Evolutionary conservation across 2,329 filamentous ascomycete species (phyloP).

Genomic region (Fusarium robinianum): DNA sequence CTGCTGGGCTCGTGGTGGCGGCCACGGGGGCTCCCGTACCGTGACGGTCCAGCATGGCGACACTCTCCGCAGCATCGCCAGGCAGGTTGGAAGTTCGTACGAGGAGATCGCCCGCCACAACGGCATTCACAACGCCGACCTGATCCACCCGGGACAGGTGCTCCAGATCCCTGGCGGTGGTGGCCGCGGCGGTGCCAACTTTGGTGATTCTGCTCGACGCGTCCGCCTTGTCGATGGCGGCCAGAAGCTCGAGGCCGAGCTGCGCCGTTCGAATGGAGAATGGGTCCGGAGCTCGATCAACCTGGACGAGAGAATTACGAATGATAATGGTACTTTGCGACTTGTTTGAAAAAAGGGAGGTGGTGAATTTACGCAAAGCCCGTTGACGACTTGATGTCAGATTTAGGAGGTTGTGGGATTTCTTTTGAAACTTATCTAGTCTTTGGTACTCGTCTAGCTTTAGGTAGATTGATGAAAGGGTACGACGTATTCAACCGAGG

Average conservation of each 20-base stretch:
- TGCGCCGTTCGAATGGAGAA: slow-evolving; percentile 36
- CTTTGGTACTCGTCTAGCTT: too few relatives aligned
- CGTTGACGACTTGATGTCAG: too few relatives aligned
- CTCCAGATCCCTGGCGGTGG: slow-evolving; percentile 42
- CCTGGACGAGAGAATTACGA: slow-evolving; percentile 43
- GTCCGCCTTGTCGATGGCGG: slow-evolving; percentile 45
- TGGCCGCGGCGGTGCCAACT: slow-evolving; percentile 31
- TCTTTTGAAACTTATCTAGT: too few relatives aligned
- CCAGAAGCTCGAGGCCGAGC: slow-evolving; percentile 41
- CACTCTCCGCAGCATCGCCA: slow-evolving; percentile 47
- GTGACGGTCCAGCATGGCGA: slow-evolving; percentile 49
- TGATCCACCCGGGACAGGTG: slow-evolving; percentile 49
- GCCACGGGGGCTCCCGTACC: slow-evolving; percentile 29
- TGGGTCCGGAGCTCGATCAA: slow-evolving; percentile 40
- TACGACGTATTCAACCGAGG: too few relatives aligned
- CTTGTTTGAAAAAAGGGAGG: too few relatives aligned
- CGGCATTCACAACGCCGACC: slow-evolving; percentile 46
- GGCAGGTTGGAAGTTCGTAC: slow-evolving; percentile 39
- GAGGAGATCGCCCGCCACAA: slow-evolving; percentile 48
- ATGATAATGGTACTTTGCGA: slow-evolving; percentile 40
- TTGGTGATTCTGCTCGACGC: slow-evolving; percentile 42
- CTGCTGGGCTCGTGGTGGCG: slow-evolving; percentile 40
- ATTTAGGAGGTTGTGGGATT: too few relatives aligned
- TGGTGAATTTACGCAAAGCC: too few relatives aligned
- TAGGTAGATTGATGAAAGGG: too few relatives aligned